Percentiles rank a stretch among this genome's conserved stretches.
Conservation (phyloP, 2,329 filamentous ascomycete genomes). For the Zopfia rhizophila region DNA sequence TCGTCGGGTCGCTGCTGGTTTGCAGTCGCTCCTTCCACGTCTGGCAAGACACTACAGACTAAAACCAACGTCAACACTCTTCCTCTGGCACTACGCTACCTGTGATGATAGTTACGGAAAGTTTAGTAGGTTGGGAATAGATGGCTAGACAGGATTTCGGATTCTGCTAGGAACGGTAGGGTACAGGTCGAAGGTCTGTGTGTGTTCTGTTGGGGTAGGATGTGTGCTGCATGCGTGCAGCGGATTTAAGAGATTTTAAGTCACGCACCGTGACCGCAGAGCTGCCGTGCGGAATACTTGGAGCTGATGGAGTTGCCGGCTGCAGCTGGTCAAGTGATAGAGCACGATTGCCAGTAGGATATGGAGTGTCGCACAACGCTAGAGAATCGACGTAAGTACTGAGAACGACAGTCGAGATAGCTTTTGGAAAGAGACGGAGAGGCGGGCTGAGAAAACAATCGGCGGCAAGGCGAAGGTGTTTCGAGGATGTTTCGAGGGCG, state of each 20-base stretch:
- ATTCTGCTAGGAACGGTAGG: too few species aligned
- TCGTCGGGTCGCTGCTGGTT: conserved; percentile 12
- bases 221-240: conserved; percentile 1
- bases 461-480: conserved; percentile 11
- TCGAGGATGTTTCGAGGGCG: conserved; percentile 1
- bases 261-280: conserved; percentile 3
- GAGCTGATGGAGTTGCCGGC: conserved; percentile 19
- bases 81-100: too few species aligned
- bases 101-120: too few species aligned
- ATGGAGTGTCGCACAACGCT: conserved; percentile 38
- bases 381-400: conserved; percentile 38
- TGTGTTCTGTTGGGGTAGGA: too few species aligned
- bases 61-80: too few species aligned
- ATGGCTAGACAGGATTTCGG: too few species aligned
- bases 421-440: conserved; percentile 10
- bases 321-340: conserved; percentile 34
- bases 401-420: conserved; percentile 8
- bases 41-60: too few species aligned
- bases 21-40: too few species aligned
- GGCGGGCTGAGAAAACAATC: conserved; percentile 12
- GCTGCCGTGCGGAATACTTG: conserved; percentile 17
- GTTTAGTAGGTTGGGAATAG: too few species aligned
- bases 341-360: conserved; percentile 35
- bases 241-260: conserved; percentile 8
- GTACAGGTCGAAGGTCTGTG: too few species aligned